These are phyloP conservation scores for Leishmania turanica DNA, from an alignment of 208 protist species.

Conservation along the genomic window DNA sequence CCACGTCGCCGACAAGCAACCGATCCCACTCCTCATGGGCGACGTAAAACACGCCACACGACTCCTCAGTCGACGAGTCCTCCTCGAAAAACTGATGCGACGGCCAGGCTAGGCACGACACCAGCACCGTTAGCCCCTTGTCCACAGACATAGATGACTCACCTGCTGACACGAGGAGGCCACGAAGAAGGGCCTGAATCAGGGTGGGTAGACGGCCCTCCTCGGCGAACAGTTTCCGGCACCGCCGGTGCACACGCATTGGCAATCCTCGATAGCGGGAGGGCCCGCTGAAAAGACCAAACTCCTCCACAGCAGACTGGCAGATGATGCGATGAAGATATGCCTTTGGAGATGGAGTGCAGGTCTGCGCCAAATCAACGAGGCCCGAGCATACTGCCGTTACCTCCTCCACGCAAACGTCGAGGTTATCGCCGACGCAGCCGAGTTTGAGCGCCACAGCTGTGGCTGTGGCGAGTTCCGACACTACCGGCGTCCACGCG, in stretches of 20 bases:
- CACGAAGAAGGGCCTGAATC: conserved; percentile 37
- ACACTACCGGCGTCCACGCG: conserved; percentile 64
- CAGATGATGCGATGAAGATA: conserved; percentile 28
- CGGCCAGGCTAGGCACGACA: conserved; percentile 73
- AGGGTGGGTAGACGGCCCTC: conserved; percentile 38
- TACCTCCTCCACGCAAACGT: conserved; percentile 18
- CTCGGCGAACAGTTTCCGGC: conserved; percentile 45
- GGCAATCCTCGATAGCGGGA: conserved; percentile 66
- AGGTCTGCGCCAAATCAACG: conserved; percentile 12
- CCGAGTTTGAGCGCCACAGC: conserved; percentile 76
- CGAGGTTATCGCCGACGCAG: conserved; percentile 32
- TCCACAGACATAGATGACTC: conserved; percentile 29
- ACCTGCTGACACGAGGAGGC: conserved; percentile 19
- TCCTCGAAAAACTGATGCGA: conserved; percentile 81
- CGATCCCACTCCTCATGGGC: conserved; percentile 50
- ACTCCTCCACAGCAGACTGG: conserved; percentile 66
- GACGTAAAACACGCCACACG: conserved; percentile 49
- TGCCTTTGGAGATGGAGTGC: conserved; percentile 11
- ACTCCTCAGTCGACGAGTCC: conserved; percentile 54
- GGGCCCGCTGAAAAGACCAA: conserved; percentile 62
- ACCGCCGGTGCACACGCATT: conserved; percentile 53
- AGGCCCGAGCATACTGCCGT: conserved; percentile 19
- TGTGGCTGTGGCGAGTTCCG: conserved; percentile 51
- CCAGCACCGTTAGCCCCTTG: conserved; percentile 37
- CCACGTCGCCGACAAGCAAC: conserved; percentile 40